A percentile compares a stretch with the other conserved stretches of the same genome.
Evolutionary conservation across 2,329 filamentous ascomycete genomes (phyloP).

Genomic region (Amauroascus verrucosus): DNA sequence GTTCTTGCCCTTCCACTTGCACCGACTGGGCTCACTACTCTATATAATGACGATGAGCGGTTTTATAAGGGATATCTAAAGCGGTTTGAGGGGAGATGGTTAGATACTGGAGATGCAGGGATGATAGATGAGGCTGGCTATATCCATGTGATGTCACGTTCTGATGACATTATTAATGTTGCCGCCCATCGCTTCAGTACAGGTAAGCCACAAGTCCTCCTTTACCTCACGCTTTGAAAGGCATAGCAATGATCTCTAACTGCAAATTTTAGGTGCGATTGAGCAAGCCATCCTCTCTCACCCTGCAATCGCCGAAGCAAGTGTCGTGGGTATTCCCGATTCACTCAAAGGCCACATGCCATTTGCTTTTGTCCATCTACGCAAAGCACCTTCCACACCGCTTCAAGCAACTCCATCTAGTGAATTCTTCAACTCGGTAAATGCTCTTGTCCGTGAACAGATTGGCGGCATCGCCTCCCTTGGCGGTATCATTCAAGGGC

Average conservation of each 20-base stretch:
- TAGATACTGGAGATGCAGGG: constrained; percentile 86
- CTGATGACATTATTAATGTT: constrained; percentile 91
- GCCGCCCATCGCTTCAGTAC: constrained; percentile 85
- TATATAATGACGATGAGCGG: constrained; percentile 76
- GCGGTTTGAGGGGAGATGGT: constrained; percentile 69
- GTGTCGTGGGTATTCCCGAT: constrained; percentile 78
- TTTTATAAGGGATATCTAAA: constrained; percentile 80
- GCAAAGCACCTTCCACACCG: constrained; percentile 21
- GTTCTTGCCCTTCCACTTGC: constrained; percentile 73
- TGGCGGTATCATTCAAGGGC: constrained; percentile 74
- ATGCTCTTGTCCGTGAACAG: constrained; percentile 57
- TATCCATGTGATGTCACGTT: constrained; percentile 52
- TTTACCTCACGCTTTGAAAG: not conserved
- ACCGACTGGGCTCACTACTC: constrained; percentile 72
- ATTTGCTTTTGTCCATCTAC: constrained; percentile 71
- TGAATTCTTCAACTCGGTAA: constrained; percentile 37
- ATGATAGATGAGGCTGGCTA: constrained; percentile 67
- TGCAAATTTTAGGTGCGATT: constrained; percentile 53
- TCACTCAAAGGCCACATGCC: constrained; percentile 79
- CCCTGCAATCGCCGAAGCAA: constrained; percentile 67
- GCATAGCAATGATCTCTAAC: constrained; percentile 13
- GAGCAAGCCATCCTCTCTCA: constrained; percentile 85
- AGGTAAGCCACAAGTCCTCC: constrained; percentile 42
- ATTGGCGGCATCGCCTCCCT: constrained; percentile 81
- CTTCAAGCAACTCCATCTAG: constrained; percentile 31